Conservation (phyloP, 768 basidiomycete species). For the Lactarius pseudohatsudake region DNA sequence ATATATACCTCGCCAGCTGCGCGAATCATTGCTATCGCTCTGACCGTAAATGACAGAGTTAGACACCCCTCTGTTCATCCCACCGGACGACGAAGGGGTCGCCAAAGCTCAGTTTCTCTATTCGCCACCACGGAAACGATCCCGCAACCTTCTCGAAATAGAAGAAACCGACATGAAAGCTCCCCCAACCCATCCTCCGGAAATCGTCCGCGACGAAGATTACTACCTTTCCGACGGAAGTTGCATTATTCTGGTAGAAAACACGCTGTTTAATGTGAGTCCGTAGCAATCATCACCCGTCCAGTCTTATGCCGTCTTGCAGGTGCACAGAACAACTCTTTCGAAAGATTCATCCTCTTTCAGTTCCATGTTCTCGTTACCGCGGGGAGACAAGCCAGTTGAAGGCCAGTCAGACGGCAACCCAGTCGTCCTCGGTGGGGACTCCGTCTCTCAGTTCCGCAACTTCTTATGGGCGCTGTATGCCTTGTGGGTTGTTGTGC, state of each 20-base stretch:
- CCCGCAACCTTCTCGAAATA: constrained; percentile 15
- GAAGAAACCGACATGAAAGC: constrained; percentile 10
- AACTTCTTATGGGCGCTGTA: constrained; percentile 79
- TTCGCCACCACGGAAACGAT: constrained; percentile 28
- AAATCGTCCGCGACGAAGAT: constrained; percentile 25
- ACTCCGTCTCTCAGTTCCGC: constrained; percentile 63
- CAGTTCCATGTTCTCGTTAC: constrained; percentile 62
- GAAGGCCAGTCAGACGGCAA: constrained; percentile 67
- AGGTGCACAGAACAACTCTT: constrained; percentile 36
- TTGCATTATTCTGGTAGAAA: constrained; percentile 28
- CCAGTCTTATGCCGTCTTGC: neutral
- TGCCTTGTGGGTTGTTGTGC: constrained; percentile 52
- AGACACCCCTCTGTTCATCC: constrained; percentile 29
- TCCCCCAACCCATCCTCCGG: neutral
- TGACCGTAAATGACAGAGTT: constrained; percentile 23
- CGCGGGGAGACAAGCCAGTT: constrained; percentile 48
- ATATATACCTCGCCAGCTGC: neutral
- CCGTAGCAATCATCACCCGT: neutral
- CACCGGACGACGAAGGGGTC: constrained; percentile 25
- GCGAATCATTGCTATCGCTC: neutral
- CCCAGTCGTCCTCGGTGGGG: constrained; percentile 63
- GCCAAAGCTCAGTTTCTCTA: constrained; percentile 24
- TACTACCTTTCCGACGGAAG: constrained; percentile 30
- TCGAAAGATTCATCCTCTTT: constrained; percentile 67
- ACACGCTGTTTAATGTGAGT: constrained; percentile 28